Conservation (phyloP, 331 rosid species). For the Ulmus americana region DNA sequence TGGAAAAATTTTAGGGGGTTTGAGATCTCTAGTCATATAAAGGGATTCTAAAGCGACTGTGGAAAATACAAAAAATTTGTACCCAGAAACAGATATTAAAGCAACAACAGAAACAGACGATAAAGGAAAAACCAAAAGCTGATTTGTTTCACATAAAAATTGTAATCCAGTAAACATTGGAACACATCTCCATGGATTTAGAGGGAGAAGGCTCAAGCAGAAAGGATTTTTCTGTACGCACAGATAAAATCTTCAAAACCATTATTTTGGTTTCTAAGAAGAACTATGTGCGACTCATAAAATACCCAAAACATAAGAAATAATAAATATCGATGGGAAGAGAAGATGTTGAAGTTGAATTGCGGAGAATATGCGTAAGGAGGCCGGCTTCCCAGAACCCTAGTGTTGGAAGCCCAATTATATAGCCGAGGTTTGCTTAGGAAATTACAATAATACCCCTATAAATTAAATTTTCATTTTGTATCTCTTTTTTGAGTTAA, state of each 20-base stretch:
- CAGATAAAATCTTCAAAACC: slow-evolving; percentile 62
- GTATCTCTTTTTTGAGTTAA: too few relatives aligned
- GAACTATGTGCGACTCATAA: slow-evolving; percentile 45
- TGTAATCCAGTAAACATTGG: slow-evolving; percentile 70
- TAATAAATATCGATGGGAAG: neutral
- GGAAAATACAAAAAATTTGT: too few relatives aligned
- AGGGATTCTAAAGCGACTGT: too few relatives aligned
- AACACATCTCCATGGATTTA: slow-evolving; percentile 46
- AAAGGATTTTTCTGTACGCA: slow-evolving; percentile 59
- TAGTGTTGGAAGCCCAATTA: neutral
- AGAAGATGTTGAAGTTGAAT: neutral
- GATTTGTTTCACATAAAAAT: neutral
- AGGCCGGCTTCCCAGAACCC: neutral
- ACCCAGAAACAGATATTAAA: neutral
- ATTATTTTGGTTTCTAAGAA: slow-evolving; percentile 44
- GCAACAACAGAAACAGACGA: neutral
- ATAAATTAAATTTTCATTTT: neutral
- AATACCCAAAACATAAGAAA: neutral
- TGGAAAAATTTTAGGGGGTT: too few relatives aligned
- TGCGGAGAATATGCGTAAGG: neutral
- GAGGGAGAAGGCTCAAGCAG: slow-evolving; percentile 72
- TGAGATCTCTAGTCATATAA: too few relatives aligned
- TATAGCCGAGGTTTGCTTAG: neutral
- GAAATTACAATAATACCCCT: slow-evolving; percentile 11
- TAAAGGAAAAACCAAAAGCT: too few relatives aligned